These are phyloP conservation scores for Debaryomyces tyrocola DNA, from an alignment of 805 yeast genomes.

Conservation along the genomic window DNA sequence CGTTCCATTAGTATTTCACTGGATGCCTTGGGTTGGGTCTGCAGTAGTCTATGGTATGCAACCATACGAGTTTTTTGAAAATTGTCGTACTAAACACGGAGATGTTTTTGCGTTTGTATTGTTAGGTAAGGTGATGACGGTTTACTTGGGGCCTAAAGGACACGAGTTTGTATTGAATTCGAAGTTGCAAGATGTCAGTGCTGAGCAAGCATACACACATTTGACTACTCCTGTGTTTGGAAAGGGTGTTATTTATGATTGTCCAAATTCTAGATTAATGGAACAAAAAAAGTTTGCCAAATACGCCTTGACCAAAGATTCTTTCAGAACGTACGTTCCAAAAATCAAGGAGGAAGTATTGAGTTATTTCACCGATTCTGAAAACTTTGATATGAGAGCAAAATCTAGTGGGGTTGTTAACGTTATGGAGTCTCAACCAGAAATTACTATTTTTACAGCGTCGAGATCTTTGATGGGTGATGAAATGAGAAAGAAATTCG, in stretches of 20 bases:
- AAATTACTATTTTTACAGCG: constrained; percentile 94
- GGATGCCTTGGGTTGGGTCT: constrained; percentile 95
- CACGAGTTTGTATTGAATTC: constrained; percentile 95
- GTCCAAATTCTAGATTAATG: constrained; percentile 92
- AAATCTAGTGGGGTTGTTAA: constrained; percentile 50
- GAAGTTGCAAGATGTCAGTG: constrained; percentile 83
- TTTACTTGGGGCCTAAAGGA: constrained; percentile 94
- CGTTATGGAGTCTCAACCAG: constrained; percentile 86
- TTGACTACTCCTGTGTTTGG: constrained; percentile 99
- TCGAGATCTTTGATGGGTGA: constrained; percentile 88
- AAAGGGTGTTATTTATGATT: constrained; percentile 95
- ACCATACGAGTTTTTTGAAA: constrained; percentile 86
- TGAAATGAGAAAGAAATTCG: constrained; percentile 82
- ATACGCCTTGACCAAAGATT: constrained; percentile 79
- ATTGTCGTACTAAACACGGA: constrained; percentile 80
- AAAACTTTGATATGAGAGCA: constrained; percentile 43
- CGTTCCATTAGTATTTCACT: constrained; percentile 86
- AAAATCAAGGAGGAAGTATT: constrained; percentile 75
- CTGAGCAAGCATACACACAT: constrained; percentile 94
- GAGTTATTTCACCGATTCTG: constrained; percentile 58
- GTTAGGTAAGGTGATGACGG: constrained; percentile 92
- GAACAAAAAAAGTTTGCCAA: constrained; percentile 98
- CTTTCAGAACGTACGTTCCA: constrained; percentile 86
- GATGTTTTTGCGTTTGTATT: constrained; percentile 89
- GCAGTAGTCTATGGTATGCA: constrained; percentile 88